A percentile compares a stretch with the other conserved stretches of the same genome.
These are phyloP conservation scores for Dictyostelium brefeldianum DNA, from an alignment of 78 protist genomes.

Conservation along the genomic window DNA sequence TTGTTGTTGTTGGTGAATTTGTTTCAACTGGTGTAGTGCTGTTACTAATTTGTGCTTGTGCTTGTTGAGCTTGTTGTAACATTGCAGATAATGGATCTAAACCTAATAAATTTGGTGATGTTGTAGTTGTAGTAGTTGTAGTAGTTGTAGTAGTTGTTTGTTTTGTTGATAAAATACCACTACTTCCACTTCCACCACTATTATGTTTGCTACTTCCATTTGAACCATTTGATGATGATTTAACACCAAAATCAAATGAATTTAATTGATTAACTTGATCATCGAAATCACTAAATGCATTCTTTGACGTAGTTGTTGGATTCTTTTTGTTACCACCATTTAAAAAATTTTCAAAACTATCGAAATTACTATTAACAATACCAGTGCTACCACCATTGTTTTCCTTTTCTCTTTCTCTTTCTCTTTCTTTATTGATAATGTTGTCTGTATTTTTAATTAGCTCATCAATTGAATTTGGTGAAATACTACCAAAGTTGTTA, in stretches of 20 bases:
- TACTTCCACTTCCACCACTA: background rate
- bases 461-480: slow-evolving; percentile 11
- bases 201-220: background rate
- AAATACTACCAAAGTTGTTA: background rate
- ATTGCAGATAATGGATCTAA: background rate
- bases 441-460: background rate
- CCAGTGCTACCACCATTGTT: background rate
- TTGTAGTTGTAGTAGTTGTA: background rate
- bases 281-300: background rate
- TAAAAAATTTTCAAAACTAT: background rate
- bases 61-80: slow-evolving; percentile 8
- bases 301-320: background rate
- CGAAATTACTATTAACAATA: background rate
- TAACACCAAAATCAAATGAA: slow-evolving; percentile 3
- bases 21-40: background rate
- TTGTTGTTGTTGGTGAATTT: background rate
- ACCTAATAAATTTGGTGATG: background rate
- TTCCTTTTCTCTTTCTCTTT: background rate
- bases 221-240: background rate
- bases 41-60: background rate
- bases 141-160: background rate
- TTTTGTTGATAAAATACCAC: background rate
- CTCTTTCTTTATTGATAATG: background rate
- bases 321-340: background rate
- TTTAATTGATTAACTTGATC: background rate